Evolutionary conservation across 176 grass and related monocot species (phyloP).

Genomic region (Dactylis glomerata): DNA sequence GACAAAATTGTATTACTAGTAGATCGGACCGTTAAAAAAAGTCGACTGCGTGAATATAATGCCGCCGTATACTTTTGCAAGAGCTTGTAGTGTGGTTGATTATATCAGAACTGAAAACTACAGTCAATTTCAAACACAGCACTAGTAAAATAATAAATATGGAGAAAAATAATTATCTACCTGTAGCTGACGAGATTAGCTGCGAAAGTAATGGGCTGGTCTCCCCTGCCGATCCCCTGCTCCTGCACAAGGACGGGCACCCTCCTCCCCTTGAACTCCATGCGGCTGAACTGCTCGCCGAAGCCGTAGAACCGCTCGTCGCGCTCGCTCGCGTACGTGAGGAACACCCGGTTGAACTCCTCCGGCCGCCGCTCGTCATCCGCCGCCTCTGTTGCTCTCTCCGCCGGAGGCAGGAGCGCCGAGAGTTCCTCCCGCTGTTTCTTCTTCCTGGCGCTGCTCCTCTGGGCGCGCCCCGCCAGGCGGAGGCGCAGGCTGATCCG

Average conservation of each 20-base stretch:
- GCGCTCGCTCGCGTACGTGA: constrained; percentile 59
- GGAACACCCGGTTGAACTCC: constrained; percentile 71
- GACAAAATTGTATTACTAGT: neutral
- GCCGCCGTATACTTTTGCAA: neutral
- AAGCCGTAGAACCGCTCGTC: constrained; percentile 87
- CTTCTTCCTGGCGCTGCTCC: constrained; percentile 23
- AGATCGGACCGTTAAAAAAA: neutral
- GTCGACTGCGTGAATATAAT: neutral
- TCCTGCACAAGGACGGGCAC: constrained; percentile 90
- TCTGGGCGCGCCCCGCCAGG: constrained; percentile 4
- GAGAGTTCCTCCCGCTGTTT: constrained; percentile 14
- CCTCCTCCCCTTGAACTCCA: constrained; percentile 87
- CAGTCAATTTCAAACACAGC: neutral
- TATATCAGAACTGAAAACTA: neutral
- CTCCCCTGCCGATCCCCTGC: constrained; percentile 93
- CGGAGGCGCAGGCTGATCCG: constrained; percentile 25
- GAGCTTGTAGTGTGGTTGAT: neutral
- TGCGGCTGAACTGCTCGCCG: constrained; percentile 87
- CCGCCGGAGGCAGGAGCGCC: constrained; percentile 3
- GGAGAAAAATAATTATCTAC: neutral
- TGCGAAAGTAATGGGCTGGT: constrained; percentile 92
- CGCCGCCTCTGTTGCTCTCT: neutral
- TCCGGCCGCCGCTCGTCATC: neutral
- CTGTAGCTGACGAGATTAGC: constrained; percentile 91
- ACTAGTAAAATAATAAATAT: neutral